These are phyloP conservation scores for Nannizzia gypsea DNA, from an alignment of 2,329 filamentous ascomycete species.

Conservation along the genomic window DNA sequence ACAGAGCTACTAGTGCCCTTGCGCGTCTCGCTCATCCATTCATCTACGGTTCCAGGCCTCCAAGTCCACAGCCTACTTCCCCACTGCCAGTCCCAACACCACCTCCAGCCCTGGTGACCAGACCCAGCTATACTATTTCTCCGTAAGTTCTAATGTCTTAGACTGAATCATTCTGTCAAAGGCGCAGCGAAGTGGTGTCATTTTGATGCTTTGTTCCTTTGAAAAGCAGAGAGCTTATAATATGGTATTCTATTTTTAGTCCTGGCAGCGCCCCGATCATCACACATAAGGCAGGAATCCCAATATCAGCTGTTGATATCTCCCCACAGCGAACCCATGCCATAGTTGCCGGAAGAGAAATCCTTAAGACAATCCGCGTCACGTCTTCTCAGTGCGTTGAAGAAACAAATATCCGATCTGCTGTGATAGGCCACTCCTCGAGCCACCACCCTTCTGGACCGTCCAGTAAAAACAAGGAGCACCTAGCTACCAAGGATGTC, in stretches of 20 bases:
- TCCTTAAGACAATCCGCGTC: slow-evolving; percentile 53
- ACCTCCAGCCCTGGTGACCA: not conserved
- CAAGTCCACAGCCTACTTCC: slow-evolving; percentile 39
- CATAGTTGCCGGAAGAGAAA: slow-evolving; percentile 52
- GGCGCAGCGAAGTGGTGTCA: not conserved
- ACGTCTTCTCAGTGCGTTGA: slow-evolving; percentile 46
- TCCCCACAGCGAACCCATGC: slow-evolving; percentile 53
- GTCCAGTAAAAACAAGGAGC: slow-evolving; percentile 44
- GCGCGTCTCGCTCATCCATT: slow-evolving; percentile 45
- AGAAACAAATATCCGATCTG: slow-evolving; percentile 51
- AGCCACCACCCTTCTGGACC: slow-evolving; percentile 38
- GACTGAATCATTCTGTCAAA: not conserved
- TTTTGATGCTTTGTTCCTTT: not conserved
- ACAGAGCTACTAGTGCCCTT: slow-evolving; percentile 36
- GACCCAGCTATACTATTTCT: slow-evolving; percentile 27
- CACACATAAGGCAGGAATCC: slow-evolving; percentile 52
- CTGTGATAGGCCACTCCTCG: slow-evolving; percentile 46
- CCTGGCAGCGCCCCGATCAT: slow-evolving; percentile 43
- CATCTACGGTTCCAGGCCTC: slow-evolving; percentile 42
- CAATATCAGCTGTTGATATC: slow-evolving; percentile 52
- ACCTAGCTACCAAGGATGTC: slow-evolving; percentile 52
- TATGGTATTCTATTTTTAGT: slow-evolving; percentile 18
- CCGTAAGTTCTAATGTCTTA: slow-evolving; percentile 19
- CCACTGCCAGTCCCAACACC: slow-evolving; percentile 16
- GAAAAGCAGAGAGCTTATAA: not conserved